Evolutionary conservation across 371 early-diverging fungal genomes (phyloP), one percentile per base, ranked within the genome.

Genomic region (Sporodiniella umbellata): DNA sequence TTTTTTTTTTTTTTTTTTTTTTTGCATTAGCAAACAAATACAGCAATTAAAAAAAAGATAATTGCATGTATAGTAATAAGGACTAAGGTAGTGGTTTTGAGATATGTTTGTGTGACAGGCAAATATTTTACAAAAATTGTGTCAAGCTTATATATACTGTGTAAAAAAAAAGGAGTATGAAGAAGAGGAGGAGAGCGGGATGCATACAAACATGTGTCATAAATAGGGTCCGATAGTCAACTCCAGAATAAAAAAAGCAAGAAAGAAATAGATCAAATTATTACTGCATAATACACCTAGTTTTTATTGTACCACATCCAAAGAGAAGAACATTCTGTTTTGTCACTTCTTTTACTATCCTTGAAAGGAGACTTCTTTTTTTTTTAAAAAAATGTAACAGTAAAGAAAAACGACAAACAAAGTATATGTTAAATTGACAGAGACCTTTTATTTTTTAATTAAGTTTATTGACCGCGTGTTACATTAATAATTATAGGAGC

Each of bases 221-320:
- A 7, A 28, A 28, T 28, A 28, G 30, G 30, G 30, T 28, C 30
- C 30, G 30, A 28, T 28, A 28, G 30, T 28, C 30, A 28, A 28
- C 30, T 28, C 30, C 30, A 28, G 30, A 28, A 28, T 28, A 28
- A 7, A 10, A n/a, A n/a, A n/a, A n/a, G n/a, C n/a, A n/a, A n/a
- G n/a, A n/a, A n/a, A 28, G 30, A 28, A 28, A 28, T 28, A 28
- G 30, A 28, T 28, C 30, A 28, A 28, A 28, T 28, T 7, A 28
- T 28, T 28, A 28, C 30, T 28, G 30, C 30, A 28, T 28, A n/a
- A n/a, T n/a, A 28, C 30, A 49, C 49, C 28, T 26, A 26, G 37
- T 43, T 40, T 42, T 51, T 51, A 51, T 42, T 51, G 51, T 51
- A 15, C 42, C 51, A 51, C 51, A 28, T 4, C 10, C 30, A 28